phyloP scores from a whole-genome alignment of 768 basidiomycete species.

The Heimioporus sp. region DNA sequence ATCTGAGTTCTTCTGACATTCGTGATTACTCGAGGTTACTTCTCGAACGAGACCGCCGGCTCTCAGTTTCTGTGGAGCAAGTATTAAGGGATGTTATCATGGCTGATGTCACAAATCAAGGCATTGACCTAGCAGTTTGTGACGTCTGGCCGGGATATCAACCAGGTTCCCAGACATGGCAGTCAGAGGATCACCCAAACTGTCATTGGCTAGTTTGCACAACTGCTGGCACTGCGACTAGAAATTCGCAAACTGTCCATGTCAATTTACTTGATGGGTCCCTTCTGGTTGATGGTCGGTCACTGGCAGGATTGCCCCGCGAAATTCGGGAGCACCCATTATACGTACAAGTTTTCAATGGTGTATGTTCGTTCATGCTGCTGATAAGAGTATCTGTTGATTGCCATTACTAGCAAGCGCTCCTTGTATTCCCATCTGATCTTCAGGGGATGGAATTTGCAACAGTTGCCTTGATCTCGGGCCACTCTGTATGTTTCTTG shows the following conservation, averaged over 20 bases:
- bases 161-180: neutral
- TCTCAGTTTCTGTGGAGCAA: conserved; percentile 19
- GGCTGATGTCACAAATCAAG: neutral
- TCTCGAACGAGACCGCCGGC: conserved; percentile 20
- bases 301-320: too few species aligned
- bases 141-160: neutral
- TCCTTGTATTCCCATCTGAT: conserved; percentile 6
- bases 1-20: too few species aligned
- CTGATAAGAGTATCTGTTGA: neutral
- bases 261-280: conserved; percentile 4
- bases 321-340: too few species aligned
- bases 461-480: conserved; percentile 1
- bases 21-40: neutral
- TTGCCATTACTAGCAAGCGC: neutral
- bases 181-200: conserved; percentile 1
- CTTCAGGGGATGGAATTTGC: conserved; percentile 15
- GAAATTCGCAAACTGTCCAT: conserved; percentile 11
- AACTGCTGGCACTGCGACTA: conserved; percentile 7
- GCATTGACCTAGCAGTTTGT: conserved; percentile 12
- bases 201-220: conserved; percentile 12
- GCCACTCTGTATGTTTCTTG: conserved; percentile 7
- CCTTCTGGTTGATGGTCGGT: too few species aligned
- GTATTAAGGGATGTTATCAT: neutral
- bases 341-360: too few species aligned
- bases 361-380: too few species aligned